Percentiles rank a stretch among this genome's conserved stretches.
Conservation (phyloP, 768 basidiomycete genomes). For the Hypholoma fasciculare region DNA sequence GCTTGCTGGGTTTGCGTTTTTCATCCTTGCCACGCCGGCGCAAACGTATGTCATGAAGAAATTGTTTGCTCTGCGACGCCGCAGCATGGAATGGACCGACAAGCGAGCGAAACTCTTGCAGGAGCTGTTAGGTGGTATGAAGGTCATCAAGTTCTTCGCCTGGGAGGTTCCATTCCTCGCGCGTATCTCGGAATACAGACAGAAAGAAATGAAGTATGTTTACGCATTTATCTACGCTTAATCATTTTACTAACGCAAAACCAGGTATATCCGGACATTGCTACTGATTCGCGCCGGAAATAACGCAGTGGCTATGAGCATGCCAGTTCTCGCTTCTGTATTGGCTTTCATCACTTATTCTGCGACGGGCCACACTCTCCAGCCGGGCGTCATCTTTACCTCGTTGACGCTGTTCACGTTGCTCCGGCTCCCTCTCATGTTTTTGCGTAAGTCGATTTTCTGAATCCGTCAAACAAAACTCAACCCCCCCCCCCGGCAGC, state of each 20-base stretch:
- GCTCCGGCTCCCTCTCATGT: conserved; percentile 79
- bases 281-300: conserved; percentile 66
- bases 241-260: background rate
- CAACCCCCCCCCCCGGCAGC: conserved; percentile 43
- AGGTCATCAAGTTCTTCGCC: conserved; percentile 90
- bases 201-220: conserved; percentile 66
- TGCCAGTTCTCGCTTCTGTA: conserved; percentile 81
- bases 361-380: conserved; percentile 62
- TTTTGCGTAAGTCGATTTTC: conserved; percentile 44
- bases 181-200: conserved; percentile 68
- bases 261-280: conserved; percentile 64
- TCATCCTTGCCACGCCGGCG: conserved; percentile 69
- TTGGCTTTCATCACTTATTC: conserved; percentile 77
- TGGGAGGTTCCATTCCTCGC: conserved; percentile 85
- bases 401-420: conserved; percentile 86
- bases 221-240: background rate
- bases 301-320: conserved; percentile 66
- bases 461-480: conserved; percentile 6
- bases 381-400: conserved; percentile 77
- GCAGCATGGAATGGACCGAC: conserved; percentile 88
- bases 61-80: conserved; percentile 66
- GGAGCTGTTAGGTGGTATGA: conserved; percentile 87
- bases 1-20: conserved; percentile 54
- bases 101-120: conserved; percentile 87
- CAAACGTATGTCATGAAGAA: conserved; percentile 75